Conservation (phyloP, 768 basidiomycete genomes). For the Tubosaeta sp. region DNA sequence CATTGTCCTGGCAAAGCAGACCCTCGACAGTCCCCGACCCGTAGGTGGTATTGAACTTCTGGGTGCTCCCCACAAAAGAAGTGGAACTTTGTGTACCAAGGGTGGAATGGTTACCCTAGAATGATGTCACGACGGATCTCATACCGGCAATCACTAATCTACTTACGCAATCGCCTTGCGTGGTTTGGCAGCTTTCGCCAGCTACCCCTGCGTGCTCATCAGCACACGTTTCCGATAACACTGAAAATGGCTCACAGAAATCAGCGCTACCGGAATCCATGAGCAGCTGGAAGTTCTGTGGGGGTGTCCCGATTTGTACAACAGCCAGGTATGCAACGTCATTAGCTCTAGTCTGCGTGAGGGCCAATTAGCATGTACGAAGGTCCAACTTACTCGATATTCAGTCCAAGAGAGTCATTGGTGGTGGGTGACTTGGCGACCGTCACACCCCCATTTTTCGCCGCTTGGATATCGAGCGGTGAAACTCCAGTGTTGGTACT, state of each 20-base stretch:
- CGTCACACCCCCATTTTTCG: constrained; percentile 37
- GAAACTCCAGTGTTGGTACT: constrained; percentile 31
- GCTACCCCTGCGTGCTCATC: constrained; percentile 40
- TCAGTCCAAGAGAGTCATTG: constrained; percentile 57
- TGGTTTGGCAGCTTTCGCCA: constrained; percentile 46
- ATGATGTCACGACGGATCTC: constrained; percentile 18
- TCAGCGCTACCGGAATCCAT: constrained; percentile 74
- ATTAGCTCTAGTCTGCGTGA: constrained; percentile 32
- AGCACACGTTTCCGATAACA: background rate
- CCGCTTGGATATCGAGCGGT: constrained; percentile 34
- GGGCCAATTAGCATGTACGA: background rate
- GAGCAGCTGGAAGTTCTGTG: constrained; percentile 49
- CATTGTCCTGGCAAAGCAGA: constrained; percentile 55
- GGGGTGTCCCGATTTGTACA: constrained; percentile 65
- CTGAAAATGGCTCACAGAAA: constrained; percentile 36
- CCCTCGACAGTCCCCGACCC: constrained; percentile 70
- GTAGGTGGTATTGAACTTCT: constrained; percentile 59
- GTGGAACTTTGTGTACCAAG: constrained; percentile 60
- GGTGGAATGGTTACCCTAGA: constrained; percentile 59
- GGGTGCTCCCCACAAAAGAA: constrained; percentile 51
- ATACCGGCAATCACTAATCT: background rate
- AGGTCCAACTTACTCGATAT: constrained; percentile 54
- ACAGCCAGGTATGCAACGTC: constrained; percentile 58
- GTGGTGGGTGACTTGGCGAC: constrained; percentile 38
- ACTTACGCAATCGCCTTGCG: constrained; percentile 40